Evolutionary conservation across 495 filamentous ascomycete species (phyloP), one percentile per base, ranked within the genome.

Genomic region (Penicillium paradoxum): DNA sequence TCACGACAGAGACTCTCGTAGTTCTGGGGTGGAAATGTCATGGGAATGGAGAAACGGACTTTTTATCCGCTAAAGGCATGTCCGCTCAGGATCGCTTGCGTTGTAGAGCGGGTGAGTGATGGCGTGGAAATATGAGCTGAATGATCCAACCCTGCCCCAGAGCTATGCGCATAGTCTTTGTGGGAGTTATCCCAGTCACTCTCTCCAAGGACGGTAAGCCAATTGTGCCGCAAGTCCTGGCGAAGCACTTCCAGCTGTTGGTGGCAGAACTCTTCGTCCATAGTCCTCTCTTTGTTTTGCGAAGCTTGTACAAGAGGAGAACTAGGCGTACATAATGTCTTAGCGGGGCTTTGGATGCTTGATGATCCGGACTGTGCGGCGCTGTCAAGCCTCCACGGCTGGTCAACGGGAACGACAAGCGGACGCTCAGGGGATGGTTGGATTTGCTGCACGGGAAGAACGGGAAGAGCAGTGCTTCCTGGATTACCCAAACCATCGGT

Each of bases 231-330:
- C 45, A 95, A 83, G 54, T 96, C 89, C 57, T 84, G 85, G 37
- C 88, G 86, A 15, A 96, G 71, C 11, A 86, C 86, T 67, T 93
- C 90, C 42, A 97, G 82, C 59, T 91, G 91, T 66, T 86, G 86
- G 34, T 83, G 81, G 66, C 92, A 96, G 6, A 89, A 73, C 60
- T 95, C 89, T 43, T 86, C 84, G 45, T 83, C 83, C 39, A 84
- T 71, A 45, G 82, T 81, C 80, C 87, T 88, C 48, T 88, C 77
- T 38, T 60, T 63, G 43, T 55, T 44, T 51, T 59, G 68, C 3
- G 46, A 37, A 13, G 57, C 33, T 22, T 54, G 60, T 21, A 58
- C 40, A 25, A 59, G 53, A 36, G 58, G 42, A 18, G 59, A 45
- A 40, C 57, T 65, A 27, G 53, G 53, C 11, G 56, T 58, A 19